Conservation (phyloP, 306 rosid species). For the Pterocarpus santalinus region DNA sequence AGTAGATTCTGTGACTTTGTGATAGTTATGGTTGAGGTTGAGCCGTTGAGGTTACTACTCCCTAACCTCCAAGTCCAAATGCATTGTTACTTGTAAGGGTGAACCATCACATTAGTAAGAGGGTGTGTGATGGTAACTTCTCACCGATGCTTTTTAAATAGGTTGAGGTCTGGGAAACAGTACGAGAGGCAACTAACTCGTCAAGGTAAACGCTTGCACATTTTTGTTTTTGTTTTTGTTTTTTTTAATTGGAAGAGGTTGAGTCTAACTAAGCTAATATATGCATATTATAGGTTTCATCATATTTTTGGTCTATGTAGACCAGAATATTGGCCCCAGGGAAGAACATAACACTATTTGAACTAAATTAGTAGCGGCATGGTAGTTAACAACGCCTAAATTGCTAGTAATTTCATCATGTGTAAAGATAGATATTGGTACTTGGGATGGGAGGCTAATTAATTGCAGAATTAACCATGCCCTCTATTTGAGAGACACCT, state of each 20-base stretch:
- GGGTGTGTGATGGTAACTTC: conserved; percentile 42
- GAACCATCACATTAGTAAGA: conserved; percentile 47
- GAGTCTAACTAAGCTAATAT: not conserved
- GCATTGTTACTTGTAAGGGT: conserved; percentile 31
- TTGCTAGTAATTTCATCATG: conserved; percentile 34
- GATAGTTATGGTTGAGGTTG: conserved; percentile 47
- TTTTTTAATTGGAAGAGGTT: not conserved
- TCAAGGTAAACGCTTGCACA: conserved; percentile 3
- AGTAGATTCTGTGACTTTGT: conserved; percentile 34
- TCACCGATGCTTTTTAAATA: conserved; percentile 39
- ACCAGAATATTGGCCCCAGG: conserved; percentile 19
- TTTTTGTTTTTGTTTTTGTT: too few relatives aligned
- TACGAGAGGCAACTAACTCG: conserved; percentile 31
- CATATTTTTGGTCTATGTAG: not conserved
- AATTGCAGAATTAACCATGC: conserved; percentile 44
- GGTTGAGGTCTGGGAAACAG: conserved; percentile 33
- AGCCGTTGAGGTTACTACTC: conserved; percentile 39
- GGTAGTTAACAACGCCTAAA: conserved; percentile 23
- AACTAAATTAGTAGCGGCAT: conserved; percentile 1
- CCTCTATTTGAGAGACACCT: conserved; percentile 53
- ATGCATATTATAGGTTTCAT: not conserved
- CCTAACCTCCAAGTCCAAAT: conserved; percentile 47
- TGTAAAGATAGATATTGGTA: conserved; percentile 39
- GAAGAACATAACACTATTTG: not conserved
- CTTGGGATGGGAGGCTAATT: conserved; percentile 43